phyloP scores from a whole-genome alignment of 805 yeast species.

The Candida bentonensis region DNA sequence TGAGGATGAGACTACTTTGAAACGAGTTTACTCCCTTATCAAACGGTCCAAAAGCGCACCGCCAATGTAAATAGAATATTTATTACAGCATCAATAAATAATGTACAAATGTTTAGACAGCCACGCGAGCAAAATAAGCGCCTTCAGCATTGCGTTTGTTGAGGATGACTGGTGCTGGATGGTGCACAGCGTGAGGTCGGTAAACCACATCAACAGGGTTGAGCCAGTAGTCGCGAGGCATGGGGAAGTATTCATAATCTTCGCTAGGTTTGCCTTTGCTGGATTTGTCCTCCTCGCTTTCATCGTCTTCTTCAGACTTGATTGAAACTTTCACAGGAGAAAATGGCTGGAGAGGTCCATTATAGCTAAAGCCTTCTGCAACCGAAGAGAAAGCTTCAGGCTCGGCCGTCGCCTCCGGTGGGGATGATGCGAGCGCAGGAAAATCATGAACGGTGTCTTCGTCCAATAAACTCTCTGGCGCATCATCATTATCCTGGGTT shows the following conservation, averaged over 20 bases:
- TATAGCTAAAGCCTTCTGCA: not conserved
- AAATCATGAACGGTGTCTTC: not conserved
- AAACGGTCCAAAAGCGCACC: not conserved
- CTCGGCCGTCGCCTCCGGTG: not conserved
- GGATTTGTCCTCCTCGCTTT: slow-evolving; percentile 6
- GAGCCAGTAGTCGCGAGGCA: slow-evolving; percentile 35
- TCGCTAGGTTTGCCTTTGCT: not conserved
- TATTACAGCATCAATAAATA: slow-evolving; percentile 7
- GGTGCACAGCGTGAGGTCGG: slow-evolving; percentile 43
- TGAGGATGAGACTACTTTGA: slow-evolving; percentile 27
- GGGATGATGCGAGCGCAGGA: not conserved
- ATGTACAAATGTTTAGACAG: too few species aligned
- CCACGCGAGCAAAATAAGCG: slow-evolving; percentile 9
- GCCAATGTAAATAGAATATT: slow-evolving; percentile 2
- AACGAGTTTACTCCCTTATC: slow-evolving; percentile 4
- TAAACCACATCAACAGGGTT: slow-evolving; percentile 44
- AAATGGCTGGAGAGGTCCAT: not conserved
- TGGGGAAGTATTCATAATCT: slow-evolving; percentile 36
- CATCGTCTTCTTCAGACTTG: not conserved
- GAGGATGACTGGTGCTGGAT: slow-evolving; percentile 11
- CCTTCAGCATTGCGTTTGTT: slow-evolving; percentile 5
- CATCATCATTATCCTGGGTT: not conserved
- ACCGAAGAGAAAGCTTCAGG: not conserved
- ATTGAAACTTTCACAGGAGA: not conserved
- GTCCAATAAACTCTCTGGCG: too few species aligned